Evolutionary conservation across 331 rosid species (phyloP), one percentile per base, ranked within the genome.

Genomic region (Rhamnella rubrinervis): DNA sequence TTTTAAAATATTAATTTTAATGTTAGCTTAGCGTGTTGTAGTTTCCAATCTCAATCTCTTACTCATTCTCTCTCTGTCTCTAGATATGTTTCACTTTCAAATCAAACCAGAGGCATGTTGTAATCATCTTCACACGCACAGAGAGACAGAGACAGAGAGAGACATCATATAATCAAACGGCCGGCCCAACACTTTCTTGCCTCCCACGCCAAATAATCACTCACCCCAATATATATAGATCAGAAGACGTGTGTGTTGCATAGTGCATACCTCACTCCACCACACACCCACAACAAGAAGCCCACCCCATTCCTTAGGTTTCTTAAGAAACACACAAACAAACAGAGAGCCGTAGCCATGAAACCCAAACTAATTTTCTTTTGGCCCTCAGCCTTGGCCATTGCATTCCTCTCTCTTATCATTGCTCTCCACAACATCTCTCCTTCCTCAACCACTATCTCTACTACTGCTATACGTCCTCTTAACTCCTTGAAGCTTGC

Each of bases 161-260:
- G 62, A 67, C 73, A 74, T 28, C 68, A 9, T 69, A 69, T 37
- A 63, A 31, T 31, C 4, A 31, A 31, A 31, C 35, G 35, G 19
- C 47, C 67, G 72, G 61, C 56, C 62, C 74, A 44, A 72, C 35
- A 52, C 11, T 52, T 77, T 76, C 93, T 82, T 85, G 74, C 61
- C 88, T 80, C 78, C 72, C 76, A 87, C 82, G 81, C 75, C 77
- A 84, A 31, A 75, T 68, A 80, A 51, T 67, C 80, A 72, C 44
- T 44, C 68, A 38, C 66, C 59, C 35, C 60, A 61, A 35, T 63
- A 62, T 65, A 49, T 62, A 69, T 77, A 75, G n/a, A n/a, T n/a
- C n/a, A n/a, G 58, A 7, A 75, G 71, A 57, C 52, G 63, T 21
- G 49, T 61, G 35, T 31, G 4, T 2, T 31, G 35, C 35, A 31